Evolutionary conservation across 768 basidiomycete genomes (phyloP).

Genomic region (Collybia sp.): DNA sequence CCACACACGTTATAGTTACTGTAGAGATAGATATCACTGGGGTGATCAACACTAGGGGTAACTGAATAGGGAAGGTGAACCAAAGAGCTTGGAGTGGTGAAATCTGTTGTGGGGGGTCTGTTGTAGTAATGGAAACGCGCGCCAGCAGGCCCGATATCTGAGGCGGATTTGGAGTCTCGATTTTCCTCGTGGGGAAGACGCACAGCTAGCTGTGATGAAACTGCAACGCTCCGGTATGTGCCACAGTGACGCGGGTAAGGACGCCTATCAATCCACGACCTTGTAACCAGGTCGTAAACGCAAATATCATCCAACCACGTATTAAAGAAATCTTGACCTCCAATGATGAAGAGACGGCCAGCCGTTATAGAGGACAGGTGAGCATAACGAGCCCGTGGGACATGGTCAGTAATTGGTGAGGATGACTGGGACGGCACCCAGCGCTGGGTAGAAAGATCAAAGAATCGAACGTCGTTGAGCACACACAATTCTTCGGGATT

Average conservation of each 20-base stretch:
- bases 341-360: slow-evolving; percentile 85
- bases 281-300: slow-evolving; percentile 73
- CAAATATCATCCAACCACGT: slow-evolving; percentile 93
- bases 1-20: slow-evolving; percentile 89
- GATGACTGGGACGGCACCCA: slow-evolving; percentile 60
- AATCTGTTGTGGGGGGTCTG: slow-evolving; percentile 36
- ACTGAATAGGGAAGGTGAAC: slow-evolving; percentile 77
- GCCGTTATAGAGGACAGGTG: slow-evolving; percentile 88
- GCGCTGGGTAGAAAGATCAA: slow-evolving; percentile 62
- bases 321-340: slow-evolving; percentile 92
- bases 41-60: slow-evolving; percentile 64
- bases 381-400: slow-evolving; percentile 88
- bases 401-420: slow-evolving; percentile 37
- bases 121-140: slow-evolving; percentile 53
- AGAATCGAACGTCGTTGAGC: slow-evolving; percentile 89
- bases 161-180: slow-evolving; percentile 31
- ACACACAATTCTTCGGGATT: slow-evolving; percentile 83
- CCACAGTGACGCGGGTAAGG: slow-evolving; percentile 92
- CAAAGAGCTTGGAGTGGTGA: slow-evolving; percentile 55
- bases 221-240: slow-evolving; percentile 91
- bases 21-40: slow-evolving; percentile 86
- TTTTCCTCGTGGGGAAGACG: slow-evolving; percentile 65
- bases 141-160: slow-evolving; percentile 50
- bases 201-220: slow-evolving; percentile 64
- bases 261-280: slow-evolving; percentile 75